phyloP scores from a whole-genome alignment of 1,139 yeast species.

The Scheffersomyces stambukii region DNA sequence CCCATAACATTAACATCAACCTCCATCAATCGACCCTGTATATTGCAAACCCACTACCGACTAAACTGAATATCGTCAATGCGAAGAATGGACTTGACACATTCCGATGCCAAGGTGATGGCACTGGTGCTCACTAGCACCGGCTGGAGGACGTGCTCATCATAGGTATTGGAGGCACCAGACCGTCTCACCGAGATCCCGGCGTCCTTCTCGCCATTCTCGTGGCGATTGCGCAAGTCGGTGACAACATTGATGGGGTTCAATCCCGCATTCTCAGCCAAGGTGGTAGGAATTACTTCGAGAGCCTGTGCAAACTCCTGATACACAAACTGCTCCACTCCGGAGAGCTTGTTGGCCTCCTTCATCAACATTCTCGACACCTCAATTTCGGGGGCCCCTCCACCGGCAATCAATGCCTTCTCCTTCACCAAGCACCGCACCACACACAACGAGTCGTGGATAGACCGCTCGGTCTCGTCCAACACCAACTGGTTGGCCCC shows the following conservation, averaged over 20 bases:
- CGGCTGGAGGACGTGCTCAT: conserved; percentile 95
- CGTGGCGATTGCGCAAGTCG: conserved; percentile 89
- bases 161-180: conserved; percentile 86
- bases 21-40: too few species aligned
- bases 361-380: conserved; percentile 75
- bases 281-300: conserved; percentile 93
- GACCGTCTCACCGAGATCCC: conserved; percentile 95
- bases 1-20: too few species aligned
- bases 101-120: conserved; percentile 88
- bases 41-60: too few species aligned
- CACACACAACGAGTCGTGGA: conserved; percentile 97
- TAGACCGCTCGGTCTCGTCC: conserved; percentile 94
- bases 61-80: conserved; percentile 86
- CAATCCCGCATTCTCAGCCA: conserved; percentile 97
- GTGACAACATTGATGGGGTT: conserved; percentile 94
- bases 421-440: conserved; percentile 92
- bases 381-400: conserved; percentile 98
- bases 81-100: conserved; percentile 91
- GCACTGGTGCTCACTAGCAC: conserved; percentile 93
- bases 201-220: conserved; percentile 85
- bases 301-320: conserved; percentile 94
- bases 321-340: conserved; percentile 93
- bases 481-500: conserved; percentile 89
- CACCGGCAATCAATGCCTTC: conserved; percentile 94
- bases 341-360: conserved; percentile 75